A percentile compares a stretch with the other conserved stretches of the same genome.
phyloP scores from a whole-genome alignment of 148 eudicot species.

The Vaccinium vitisidaea region DNA sequence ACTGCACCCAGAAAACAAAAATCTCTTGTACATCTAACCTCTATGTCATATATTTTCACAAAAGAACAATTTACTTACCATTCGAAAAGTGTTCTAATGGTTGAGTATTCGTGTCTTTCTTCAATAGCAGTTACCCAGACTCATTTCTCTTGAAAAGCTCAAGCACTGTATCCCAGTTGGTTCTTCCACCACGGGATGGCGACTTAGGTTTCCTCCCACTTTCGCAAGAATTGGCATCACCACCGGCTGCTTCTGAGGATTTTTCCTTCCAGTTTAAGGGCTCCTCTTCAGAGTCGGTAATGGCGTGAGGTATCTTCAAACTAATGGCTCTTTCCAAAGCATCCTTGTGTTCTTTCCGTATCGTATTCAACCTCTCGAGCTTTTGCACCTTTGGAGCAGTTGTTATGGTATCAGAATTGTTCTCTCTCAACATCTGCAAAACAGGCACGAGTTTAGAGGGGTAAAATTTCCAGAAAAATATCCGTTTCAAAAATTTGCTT shows the following conservation, averaged over 20 bases:
- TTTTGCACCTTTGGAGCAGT: constrained; percentile 66
- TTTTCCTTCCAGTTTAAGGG: constrained; percentile 19
- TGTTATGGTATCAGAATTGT: constrained; percentile 35
- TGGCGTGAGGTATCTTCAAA: constrained; percentile 82
- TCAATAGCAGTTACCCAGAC: constrained; percentile 26
- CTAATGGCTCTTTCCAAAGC: constrained; percentile 85
- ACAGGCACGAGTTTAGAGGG: not conserved
- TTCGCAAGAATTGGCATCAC: not conserved
- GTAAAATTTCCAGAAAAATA: not conserved
- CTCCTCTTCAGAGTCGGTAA: constrained; percentile 31
- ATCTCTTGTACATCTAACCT: not conserved
- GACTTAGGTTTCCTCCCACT: constrained; percentile 21
- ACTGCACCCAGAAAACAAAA: not conserved
- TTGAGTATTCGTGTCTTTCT: constrained; percentile 22
- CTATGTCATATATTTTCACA: not conserved
- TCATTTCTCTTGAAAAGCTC: constrained; percentile 46
- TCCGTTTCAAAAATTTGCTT: not conserved
- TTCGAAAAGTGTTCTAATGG: not conserved
- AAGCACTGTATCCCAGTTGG: constrained; percentile 68
- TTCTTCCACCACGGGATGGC: constrained; percentile 22
- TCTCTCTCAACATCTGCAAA: constrained; percentile 56
- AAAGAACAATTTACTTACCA: not conserved
- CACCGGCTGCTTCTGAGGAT: not conserved
- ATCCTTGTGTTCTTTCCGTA: constrained; percentile 79
- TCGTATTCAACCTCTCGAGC: constrained; percentile 59